Conservation (phyloP, 2,329 filamentous ascomycete species). For the Arthrobotrys megalospora region DNA sequence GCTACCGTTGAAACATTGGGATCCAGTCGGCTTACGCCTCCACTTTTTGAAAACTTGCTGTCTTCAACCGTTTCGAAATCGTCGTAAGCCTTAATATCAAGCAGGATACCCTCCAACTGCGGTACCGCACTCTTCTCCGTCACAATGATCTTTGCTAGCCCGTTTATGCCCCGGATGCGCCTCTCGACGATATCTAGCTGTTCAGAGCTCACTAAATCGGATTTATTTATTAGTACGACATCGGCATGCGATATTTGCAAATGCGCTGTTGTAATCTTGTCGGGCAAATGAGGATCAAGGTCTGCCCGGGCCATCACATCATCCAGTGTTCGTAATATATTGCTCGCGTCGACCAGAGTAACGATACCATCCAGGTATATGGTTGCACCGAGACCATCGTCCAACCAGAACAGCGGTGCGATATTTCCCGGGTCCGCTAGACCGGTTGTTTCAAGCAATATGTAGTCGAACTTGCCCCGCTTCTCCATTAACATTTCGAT, state of each 20-base stretch:
- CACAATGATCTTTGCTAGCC: conserved; percentile 84
- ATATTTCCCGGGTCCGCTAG: conserved; percentile 96
- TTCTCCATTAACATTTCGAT: conserved; percentile 97
- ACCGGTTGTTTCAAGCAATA: conserved; percentile 94
- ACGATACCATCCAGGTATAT: conserved; percentile 98
- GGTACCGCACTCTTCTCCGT: conserved; percentile 86
- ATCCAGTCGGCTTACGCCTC: conserved; percentile 86
- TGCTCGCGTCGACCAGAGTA: conserved; percentile 94
- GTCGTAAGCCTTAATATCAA: conserved; percentile 95
- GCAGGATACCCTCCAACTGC: conserved; percentile 84
- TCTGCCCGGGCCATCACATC: conserved; percentile 71
- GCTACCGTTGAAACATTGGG: conserved; percentile 88
- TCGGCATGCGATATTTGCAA: conserved; percentile 97
- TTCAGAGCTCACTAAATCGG: conserved; percentile 81
- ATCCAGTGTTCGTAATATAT: conserved; percentile 85
- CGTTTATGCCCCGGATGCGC: conserved; percentile 88
- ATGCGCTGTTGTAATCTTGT: conserved; percentile 81
- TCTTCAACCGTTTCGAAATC: conserved; percentile 74
- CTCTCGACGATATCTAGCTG: conserved; percentile 79
- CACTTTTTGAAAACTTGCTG: conserved; percentile 74
- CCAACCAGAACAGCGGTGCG: conserved; percentile 96
- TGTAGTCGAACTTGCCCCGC: conserved; percentile 95
- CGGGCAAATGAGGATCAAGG: conserved; percentile 71
- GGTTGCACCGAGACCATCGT: conserved; percentile 92
- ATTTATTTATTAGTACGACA: conserved; percentile 94